phyloP scores from a whole-genome alignment of 2,329 filamentous ascomycete species.

The Aspergillus sp. region DNA sequence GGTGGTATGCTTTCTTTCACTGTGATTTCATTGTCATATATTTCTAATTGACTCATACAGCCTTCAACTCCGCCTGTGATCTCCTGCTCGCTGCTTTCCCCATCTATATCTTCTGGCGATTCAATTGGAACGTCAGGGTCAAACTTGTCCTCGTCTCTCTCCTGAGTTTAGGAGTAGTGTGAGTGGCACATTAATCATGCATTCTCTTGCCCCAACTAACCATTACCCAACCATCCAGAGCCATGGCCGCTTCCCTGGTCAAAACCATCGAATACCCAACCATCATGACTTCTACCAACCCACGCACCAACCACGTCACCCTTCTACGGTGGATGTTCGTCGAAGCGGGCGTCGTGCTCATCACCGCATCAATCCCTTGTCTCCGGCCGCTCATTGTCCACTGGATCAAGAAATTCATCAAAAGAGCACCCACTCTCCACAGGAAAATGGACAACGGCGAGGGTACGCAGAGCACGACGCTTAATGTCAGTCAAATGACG shows the following conservation, averaged over 20 bases:
- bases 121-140: not conserved
- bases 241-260: constrained; percentile 9
- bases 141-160: constrained; percentile 1
- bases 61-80: constrained; percentile 4
- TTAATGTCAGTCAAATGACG: not conserved
- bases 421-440: not conserved
- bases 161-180: not conserved
- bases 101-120: constrained; percentile 1
- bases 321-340: constrained; percentile 10
- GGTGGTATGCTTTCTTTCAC: not conserved
- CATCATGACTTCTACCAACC: constrained; percentile 1
- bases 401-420: not conserved
- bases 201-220: not conserved
- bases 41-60: not conserved
- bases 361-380: not conserved
- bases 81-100: not conserved
- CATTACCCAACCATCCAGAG: not conserved
- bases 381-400: not conserved
- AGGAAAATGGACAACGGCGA: not conserved
- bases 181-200: too few relatives aligned
- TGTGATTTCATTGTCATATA: too few relatives aligned
- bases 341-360: constrained; percentile 5
- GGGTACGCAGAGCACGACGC: not conserved
- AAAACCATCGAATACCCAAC: constrained; percentile 10
- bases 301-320: constrained; percentile 7